Evolutionary conservation across 192 early-diverging fungal genomes (phyloP), one percentile per base, ranked within the genome.

Genomic region (Entomortierella chlamydospora): DNA sequence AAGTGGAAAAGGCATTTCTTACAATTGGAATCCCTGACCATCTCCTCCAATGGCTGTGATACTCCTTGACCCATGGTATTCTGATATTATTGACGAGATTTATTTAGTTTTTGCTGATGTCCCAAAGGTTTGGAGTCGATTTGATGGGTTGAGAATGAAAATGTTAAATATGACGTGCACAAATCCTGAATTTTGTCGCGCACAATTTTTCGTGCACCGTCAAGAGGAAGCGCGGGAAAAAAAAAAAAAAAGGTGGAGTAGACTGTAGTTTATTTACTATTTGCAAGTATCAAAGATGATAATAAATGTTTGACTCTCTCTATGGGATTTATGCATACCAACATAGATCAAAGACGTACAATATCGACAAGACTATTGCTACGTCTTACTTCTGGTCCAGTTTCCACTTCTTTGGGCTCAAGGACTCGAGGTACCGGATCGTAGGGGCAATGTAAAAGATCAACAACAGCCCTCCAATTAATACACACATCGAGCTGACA

Each of bases 21-120:
- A 94, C 93, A 94, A 65, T 94, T 93, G 20, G 93, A 91, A 26
- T 86, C 82, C 41, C 89, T 89, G 64, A 93, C 91, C 88, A 94
- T 91, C 64, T 94, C 93, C 73, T 93, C 91, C 54, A 94, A 62
- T 25, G 81, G 85, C 58, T 90, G 88, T 70, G 87, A 88, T 68
- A 84, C 87, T 45, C 85, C 83, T 77, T 91, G 87, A 53, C 90
- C 90, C 90, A 91, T 91, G 71, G 25, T 82, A 25, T 26, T 25
- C 68, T 30, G 17, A 20, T 68, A 26, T n/a, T 56, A 33, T 59
- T 47, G 15, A 20, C 15, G 45, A 2, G 4, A 17, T 47, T 20
- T 4, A 47, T 12, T 47, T 47, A 11, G 45, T 47, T 20, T 5
- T 47, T 47, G 15, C 20, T 20, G 45, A 20, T 47, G 45, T 4